Base-by-base conservation (phyloP, 768 basidiomycete genomes). In the Cubamyces lactineus region DNA sequence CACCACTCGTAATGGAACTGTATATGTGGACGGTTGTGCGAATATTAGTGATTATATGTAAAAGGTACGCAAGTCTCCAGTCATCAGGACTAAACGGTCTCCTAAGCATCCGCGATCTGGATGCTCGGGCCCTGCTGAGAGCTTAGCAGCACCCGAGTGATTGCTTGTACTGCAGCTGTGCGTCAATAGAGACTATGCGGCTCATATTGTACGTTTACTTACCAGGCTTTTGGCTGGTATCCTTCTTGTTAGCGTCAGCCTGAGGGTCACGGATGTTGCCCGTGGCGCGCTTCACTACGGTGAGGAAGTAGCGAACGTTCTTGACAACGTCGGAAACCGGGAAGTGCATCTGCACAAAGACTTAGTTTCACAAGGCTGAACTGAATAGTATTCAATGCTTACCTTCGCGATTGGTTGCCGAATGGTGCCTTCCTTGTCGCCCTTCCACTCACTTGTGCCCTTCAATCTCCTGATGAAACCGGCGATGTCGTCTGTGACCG, bases 361-460 rank as follows among this genome's bases (percentile, higher is more conserved):
- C 45, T 16, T 57, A 0, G 43, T 30, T 58, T 15, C 65, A 26
- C 19, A n/a, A 12, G 1, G 2, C 3, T 23, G 7, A 1, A 17
- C n/a, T 24, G 11, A 12, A 11, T 11, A 45, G 57, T 12, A 15
- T 5, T 23, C 11, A 13, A 74, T 47, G 34, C 82, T 64, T 59
- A 94, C 94, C 71, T 86, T 86, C 9, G 85, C 93, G 64, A 95
- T 86, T 40, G 93, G 87, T 53, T 90, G 84, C 45, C 91, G 85
- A 50, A 98, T 92, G 28, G 87, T 88, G 8, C 96, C 95, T 28
- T 80, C 74, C 72, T 89, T 89, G 76, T 97, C 94, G 9, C 92
- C 93, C 75, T 88, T 92, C 94, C 96, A 99, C 71, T 98, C 95
- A 48, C 88, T 86, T 4, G 88, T 87, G 13, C 92, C 93, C 58